Evolutionary conservation across 1,284 basidiomycete species (phyloP), one percentile per base, ranked within the genome.

Genomic region (Bjerkandera adusta): DNA sequence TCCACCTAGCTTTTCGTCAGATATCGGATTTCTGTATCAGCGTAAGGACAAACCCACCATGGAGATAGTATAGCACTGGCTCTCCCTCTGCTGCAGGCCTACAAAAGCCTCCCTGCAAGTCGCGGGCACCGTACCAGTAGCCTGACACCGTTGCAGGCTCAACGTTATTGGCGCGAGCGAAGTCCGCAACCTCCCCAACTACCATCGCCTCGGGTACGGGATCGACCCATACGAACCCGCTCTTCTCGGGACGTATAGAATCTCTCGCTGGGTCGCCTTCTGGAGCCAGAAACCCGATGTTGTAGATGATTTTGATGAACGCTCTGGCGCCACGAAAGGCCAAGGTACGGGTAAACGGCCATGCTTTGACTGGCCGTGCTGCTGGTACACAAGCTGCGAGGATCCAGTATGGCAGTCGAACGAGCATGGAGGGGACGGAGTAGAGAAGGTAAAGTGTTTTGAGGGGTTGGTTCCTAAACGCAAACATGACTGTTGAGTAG

Each of bases 61-160:
- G 58, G 22, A 60, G 36, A 25, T 50, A 41, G 15, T 51, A 51
- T 18, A 60, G 44, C 27, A 58, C 52, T 46, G 49, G 53, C 47
- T 60, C 58, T 11, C 48, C 54, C 5, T 43, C 18, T n/a, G 37
- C 48, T 1, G 57, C 45, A n/a, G 8, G 12, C 16, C 16, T 12
- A 8, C 35, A 34, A 6, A 16, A 13, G 15, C 24, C 24, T 44
- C 39, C 57, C 30, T 52, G 49, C 4, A 34, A 27, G n/a, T 50
- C 50, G 1, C 42, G 29, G n/a, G 37, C 43, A 35, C 48, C 48
- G 33, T 45, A 43, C 58, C 60, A 62, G 39, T 56, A 60, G 7
- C 50, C 54, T 29, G 33, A 45, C 16, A 42, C 49, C 27, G 45
- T 33, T 16, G 33, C 46, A 10, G 52, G 40, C 46, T 51, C 25